Evolutionary conservation across 768 basidiomycete species (phyloP).

Genomic region (Auricularia sp.): DNA sequence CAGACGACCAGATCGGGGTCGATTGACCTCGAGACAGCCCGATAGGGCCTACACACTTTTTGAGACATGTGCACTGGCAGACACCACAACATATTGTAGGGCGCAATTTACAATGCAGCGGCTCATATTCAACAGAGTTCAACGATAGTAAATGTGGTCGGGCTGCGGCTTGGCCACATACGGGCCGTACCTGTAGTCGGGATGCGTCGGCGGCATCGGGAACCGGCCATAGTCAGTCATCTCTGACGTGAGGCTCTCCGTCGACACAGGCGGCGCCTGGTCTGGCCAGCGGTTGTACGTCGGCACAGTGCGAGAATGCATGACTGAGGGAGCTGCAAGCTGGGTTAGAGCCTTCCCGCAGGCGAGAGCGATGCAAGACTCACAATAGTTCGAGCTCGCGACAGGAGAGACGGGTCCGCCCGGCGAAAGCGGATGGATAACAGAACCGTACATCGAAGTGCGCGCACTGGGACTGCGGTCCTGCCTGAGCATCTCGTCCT

Average conservation of each 20-base stretch:
- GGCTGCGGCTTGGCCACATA: neutral
- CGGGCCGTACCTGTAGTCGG: neutral
- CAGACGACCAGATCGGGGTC: too few species aligned
- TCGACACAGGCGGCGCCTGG: neutral
- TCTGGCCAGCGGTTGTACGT: neutral
- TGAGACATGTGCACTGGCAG: too few species aligned
- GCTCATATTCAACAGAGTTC: neutral
- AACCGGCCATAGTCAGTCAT: neutral
- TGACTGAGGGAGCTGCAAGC: neutral
- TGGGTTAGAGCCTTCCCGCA: neutral
- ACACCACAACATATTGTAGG: too few species aligned
- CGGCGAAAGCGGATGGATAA: neutral
- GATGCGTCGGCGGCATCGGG: neutral
- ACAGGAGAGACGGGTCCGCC: neutral
- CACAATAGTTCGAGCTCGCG: neutral
- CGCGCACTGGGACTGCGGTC: too few species aligned
- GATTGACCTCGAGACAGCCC: too few species aligned
- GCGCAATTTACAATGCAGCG: too few species aligned
- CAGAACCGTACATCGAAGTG: neutral
- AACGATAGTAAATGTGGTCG: neutral
- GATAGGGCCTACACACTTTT: too few species aligned
- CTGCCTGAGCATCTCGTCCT: too few species aligned
- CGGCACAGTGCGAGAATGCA: neutral
- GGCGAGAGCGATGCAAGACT: neutral
- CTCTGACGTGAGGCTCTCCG: neutral